A percentile compares a stretch with the other conserved stretches of the same genome.
Conservation (phyloP, 2,329 filamentous ascomycete genomes). For the Magnaporthales sp. region DNA sequence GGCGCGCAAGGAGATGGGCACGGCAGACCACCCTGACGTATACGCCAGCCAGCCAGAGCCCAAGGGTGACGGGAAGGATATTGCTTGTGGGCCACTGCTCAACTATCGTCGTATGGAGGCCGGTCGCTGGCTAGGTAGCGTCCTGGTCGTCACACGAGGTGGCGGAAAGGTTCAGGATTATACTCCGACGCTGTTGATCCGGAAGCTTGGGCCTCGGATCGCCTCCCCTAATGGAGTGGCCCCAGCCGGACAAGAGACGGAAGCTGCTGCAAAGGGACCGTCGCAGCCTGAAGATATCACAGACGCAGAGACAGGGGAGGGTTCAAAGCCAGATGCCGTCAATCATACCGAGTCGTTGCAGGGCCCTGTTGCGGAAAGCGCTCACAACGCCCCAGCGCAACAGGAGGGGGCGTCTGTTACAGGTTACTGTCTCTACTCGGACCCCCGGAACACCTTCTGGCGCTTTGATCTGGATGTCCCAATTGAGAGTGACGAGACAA, state of each 20-base stretch:
- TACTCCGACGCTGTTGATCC: conserved; percentile 50
- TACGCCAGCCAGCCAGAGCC: conserved; percentile 23
- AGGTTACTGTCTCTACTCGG: conserved; percentile 55
- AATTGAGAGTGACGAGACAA: conserved; percentile 58
- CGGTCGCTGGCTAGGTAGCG: conserved; percentile 71
- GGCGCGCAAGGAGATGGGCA: conserved; percentile 14
- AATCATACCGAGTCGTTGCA: neutral
- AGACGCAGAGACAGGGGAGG: conserved; percentile 18
- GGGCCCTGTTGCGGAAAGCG: neutral
- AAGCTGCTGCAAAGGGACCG: neutral
- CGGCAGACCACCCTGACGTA: conserved; percentile 8
- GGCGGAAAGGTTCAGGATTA: conserved; percentile 44
- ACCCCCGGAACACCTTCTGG: conserved; percentile 77
- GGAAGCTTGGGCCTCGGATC: conserved; percentile 26
- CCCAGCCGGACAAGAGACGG: neutral
- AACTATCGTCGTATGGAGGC: conserved; percentile 71
- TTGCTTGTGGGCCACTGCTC: conserved; percentile 64
- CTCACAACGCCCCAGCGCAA: conserved; percentile 5
- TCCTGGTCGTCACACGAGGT: conserved; percentile 72
- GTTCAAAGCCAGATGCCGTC: conserved; percentile 29
- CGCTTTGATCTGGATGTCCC: conserved; percentile 76
- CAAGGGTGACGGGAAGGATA: conserved; percentile 40
- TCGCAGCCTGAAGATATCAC: conserved; percentile 20
- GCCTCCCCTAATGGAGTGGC: conserved; percentile 1
- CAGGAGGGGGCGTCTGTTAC: conserved; percentile 30